phyloP scores from a whole-genome alignment of 257 asterid genomes.

The Forsythia suspensa region DNA sequence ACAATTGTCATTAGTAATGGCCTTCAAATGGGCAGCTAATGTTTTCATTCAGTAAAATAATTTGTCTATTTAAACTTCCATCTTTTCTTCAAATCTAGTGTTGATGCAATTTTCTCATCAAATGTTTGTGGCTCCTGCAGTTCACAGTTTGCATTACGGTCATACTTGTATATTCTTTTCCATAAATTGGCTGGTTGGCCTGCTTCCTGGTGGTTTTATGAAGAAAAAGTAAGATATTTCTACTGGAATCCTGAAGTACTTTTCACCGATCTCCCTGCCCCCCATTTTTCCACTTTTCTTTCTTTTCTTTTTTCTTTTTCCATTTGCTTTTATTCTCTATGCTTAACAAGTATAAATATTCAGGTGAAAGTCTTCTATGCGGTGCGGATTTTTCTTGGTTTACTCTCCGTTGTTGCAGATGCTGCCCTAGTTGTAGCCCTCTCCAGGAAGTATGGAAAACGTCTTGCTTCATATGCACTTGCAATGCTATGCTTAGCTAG shows the following conservation, averaged over 20 bases:
- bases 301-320: conserved; percentile 1
- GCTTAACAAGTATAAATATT: conserved; percentile 21
- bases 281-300: not conserved
- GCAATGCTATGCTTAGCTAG: conserved; percentile 98
- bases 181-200: conserved; percentile 85
- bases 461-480: conserved; percentile 86
- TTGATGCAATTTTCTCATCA: conserved; percentile 5
- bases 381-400: conserved; percentile 78
- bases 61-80: not conserved
- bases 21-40: no score
- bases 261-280: not conserved
- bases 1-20: no score
- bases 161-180: conserved; percentile 77
- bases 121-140: conserved; percentile 43
- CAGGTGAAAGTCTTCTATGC: conserved; percentile 95
- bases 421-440: conserved; percentile 94
- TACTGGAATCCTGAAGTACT: not conserved
- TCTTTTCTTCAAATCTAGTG: no score
- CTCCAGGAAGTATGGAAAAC: conserved; percentile 90
- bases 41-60: no score
- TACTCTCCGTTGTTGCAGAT: conserved; percentile 71
- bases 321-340: conserved; percentile 18
- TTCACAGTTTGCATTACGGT: conserved; percentile 84
- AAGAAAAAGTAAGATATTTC: conserved; percentile 67
- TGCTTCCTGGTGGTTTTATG: conserved; percentile 91